These are phyloP conservation scores for Hamamelis virginiana DNA, from an alignment of 164 flowering plant species.

Conservation along the genomic window DNA sequence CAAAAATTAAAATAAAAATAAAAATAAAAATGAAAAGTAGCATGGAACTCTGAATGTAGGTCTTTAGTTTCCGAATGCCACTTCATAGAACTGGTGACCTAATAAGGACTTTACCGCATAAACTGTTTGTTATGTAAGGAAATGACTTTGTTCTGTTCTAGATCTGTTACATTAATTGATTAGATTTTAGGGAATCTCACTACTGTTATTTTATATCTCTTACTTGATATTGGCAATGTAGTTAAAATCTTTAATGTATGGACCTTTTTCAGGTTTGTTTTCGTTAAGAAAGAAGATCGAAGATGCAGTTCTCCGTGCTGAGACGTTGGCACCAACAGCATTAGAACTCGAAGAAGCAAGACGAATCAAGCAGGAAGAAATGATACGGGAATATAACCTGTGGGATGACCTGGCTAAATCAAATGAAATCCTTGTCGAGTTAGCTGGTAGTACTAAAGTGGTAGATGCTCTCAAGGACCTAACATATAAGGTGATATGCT, in stretches of 20 bases:
- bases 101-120: too few species aligned
- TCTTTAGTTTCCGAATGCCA: neutral
- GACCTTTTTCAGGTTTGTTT: conserved; percentile 48
- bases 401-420: conserved; percentile 83
- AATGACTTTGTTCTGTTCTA: neutral
- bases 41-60: neutral
- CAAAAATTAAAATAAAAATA: too few species aligned
- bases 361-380: conserved; percentile 56
- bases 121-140: neutral
- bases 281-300: conserved; percentile 76
- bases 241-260: neutral
- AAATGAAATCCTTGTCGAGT: conserved; percentile 55
- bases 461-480: conserved; percentile 77
- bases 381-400: conserved; percentile 51
- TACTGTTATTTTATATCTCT: neutral
- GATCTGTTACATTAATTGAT: neutral
- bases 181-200: too few species aligned
- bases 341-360: conserved; percentile 70
- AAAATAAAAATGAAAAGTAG: neutral
- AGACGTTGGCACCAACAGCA: conserved; percentile 56
- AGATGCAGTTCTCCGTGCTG: conserved; percentile 71
- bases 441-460: conserved; percentile 66
- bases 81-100: neutral
- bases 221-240: neutral
- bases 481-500: conserved; percentile 57